A percentile compares a stretch with the other conserved stretches of the same genome.
These are phyloP conservation scores for Botrytis byssoidea DNA, from an alignment of 2,329 filamentous ascomycete genomes.

Conservation along the genomic window DNA sequence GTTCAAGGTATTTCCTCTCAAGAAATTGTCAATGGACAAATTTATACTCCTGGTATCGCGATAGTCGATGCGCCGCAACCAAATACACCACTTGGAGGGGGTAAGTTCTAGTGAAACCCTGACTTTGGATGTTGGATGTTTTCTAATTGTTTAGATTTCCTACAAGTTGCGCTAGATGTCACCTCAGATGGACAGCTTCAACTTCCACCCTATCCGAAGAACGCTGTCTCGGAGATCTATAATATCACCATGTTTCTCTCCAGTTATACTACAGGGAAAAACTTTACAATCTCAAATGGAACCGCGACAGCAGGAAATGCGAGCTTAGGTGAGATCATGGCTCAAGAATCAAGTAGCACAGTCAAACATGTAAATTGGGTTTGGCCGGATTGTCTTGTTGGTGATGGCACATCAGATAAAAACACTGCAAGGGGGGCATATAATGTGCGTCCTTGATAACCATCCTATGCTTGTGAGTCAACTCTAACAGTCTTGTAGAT, in stretches of 20 bases:
- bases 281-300: conserved; percentile 67
- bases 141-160: conserved; percentile 40
- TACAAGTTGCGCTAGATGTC: conserved; percentile 67
- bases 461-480: neutral
- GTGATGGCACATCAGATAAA: conserved; percentile 45
- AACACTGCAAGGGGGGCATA: conserved; percentile 59
- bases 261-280: conserved; percentile 60
- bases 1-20: conserved; percentile 43
- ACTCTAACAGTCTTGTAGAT: conserved; percentile 45
- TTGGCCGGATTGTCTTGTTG: conserved; percentile 68
- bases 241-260: conserved; percentile 67
- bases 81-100: conserved; percentile 61
- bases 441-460: conserved; percentile 44
- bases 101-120: conserved; percentile 44
- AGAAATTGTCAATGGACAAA: conserved; percentile 61
- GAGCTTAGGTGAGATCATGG: conserved; percentile 61
- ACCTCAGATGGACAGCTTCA: conserved; percentile 62
- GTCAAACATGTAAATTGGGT: conserved; percentile 73
- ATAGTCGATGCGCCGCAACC: conserved; percentile 66
- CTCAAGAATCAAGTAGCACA: conserved; percentile 62
- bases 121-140: neutral
- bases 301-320: conserved; percentile 52
- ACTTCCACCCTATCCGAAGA: conserved; percentile 54
- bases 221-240: conserved; percentile 56
- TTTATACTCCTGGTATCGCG: conserved; percentile 67